Percentiles rank a stretch among this genome's conserved stretches.
Evolutionary conservation across 371 early-diverging fungal species (phyloP).

Genomic region (Apophysomyces trapeziformis): DNA sequence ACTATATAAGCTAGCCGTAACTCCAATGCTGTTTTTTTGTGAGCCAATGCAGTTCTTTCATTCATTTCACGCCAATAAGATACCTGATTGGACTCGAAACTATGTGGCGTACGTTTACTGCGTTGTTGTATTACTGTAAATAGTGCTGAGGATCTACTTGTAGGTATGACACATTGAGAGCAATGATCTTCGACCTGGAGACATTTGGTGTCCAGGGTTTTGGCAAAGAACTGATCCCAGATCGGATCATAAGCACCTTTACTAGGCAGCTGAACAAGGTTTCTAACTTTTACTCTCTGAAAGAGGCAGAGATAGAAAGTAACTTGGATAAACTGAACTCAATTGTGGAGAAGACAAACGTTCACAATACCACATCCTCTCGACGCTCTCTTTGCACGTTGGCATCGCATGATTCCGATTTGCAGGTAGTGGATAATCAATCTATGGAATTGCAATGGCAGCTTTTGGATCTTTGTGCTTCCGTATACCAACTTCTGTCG

Average conservation of each 20-base stretch:
- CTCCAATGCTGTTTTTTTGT: slow-evolving; percentile 10
- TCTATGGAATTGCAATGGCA: slow-evolving; percentile 18
- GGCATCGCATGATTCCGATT: slow-evolving; percentile 10
- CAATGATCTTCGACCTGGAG: slow-evolving; percentile 9
- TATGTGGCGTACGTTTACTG: slow-evolving; percentile 23
- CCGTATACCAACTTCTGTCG: slow-evolving; percentile 75
- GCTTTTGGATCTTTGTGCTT: slow-evolving; percentile 14
- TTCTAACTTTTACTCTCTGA: slow-evolving; percentile 18
- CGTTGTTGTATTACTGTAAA: background rate
- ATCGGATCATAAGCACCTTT: slow-evolving; percentile 12
- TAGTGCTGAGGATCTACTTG: background rate
- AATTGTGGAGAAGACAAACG: background rate
- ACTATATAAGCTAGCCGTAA: background rate
- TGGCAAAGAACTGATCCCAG: slow-evolving; percentile 7
- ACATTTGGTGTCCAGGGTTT: background rate
- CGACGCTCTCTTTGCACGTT: slow-evolving; percentile 4
- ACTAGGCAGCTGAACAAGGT: slow-evolving; percentile 27
- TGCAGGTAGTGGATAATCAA: background rate
- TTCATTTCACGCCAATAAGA: slow-evolving; percentile 15
- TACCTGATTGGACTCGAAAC: slow-evolving; percentile 21
- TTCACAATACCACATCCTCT: background rate
- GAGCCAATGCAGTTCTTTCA: slow-evolving; percentile 19
- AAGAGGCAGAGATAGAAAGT: slow-evolving; percentile 9
- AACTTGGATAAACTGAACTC: slow-evolving; percentile 16
- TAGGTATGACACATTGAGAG: slow-evolving; percentile 12